These are phyloP conservation scores for Boletus patriciae DNA, from an alignment of 768 basidiomycete genomes.

Conservation along the genomic window DNA sequence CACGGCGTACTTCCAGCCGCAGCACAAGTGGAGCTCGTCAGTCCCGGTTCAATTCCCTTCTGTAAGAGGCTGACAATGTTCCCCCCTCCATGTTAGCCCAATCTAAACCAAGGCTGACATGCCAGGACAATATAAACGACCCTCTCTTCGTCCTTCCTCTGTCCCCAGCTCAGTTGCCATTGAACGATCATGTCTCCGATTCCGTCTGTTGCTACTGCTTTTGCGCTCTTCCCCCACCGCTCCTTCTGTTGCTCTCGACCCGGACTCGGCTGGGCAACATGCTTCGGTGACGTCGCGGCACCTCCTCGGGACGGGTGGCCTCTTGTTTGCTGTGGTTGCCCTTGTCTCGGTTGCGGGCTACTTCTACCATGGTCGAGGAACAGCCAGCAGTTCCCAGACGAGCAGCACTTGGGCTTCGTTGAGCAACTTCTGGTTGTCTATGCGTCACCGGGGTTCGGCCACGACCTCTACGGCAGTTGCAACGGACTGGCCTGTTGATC, in stretches of 20 bases:
- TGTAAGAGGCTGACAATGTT: conserved; percentile 12
- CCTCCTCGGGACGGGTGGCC: conserved; percentile 13
- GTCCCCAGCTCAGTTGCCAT: neutral
- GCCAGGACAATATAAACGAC: conserved; percentile 3
- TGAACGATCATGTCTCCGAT: conserved; percentile 20
- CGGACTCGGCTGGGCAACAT: neutral
- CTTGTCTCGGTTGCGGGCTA: conserved; percentile 18
- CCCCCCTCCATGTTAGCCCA: neutral
- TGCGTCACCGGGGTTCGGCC: neutral
- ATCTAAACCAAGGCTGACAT: conserved; percentile 12
- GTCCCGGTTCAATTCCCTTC: neutral
- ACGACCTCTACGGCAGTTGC: neutral
- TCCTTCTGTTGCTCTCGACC: conserved; percentile 2
- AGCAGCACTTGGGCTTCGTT: conserved; percentile 9
- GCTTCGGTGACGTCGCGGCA: neutral
- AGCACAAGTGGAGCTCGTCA: neutral
- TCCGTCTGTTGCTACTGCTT: conserved; percentile 10
- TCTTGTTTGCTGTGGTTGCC: conserved; percentile 12
- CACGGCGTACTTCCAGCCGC: neutral
- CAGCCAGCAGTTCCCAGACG: neutral
- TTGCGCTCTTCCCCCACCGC: neutral
- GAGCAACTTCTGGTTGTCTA: conserved; percentile 4
- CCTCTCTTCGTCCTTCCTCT: neutral
- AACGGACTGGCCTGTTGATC: neutral
- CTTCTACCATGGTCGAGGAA: conserved; percentile 11